These are phyloP conservation scores for Fusarium pseudonygamai DNA, from an alignment of 2,329 filamentous ascomycete species.

Conservation along the genomic window DNA sequence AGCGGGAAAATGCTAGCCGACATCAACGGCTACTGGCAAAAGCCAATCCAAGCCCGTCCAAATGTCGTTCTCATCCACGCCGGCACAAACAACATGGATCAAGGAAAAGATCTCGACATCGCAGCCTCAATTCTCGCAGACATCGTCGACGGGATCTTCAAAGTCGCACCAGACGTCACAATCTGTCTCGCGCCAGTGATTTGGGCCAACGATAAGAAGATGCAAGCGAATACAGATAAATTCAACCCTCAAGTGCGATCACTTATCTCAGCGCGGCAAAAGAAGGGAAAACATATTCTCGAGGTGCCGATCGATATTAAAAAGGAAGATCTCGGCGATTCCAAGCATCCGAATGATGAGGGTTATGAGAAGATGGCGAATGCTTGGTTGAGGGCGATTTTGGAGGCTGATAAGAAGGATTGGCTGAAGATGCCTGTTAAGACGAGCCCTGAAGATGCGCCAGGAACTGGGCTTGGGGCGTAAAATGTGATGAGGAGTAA, in stretches of 20 bases:
- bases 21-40: conserved; percentile 23
- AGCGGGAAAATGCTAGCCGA: conserved; percentile 22
- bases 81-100: conserved; percentile 33
- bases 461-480: conserved; percentile 6
- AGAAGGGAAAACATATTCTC: conserved; percentile 9
- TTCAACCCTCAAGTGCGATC: conserved; percentile 18
- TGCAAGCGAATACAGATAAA: conserved; percentile 27
- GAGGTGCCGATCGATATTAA: conserved; percentile 21
- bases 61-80: conserved; percentile 30
- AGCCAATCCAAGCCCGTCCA: conserved; percentile 19
- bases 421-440: conserved; percentile 23
- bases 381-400: conserved; percentile 27
- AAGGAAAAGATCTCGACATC: conserved; percentile 5
- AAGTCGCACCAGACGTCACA: conserved; percentile 20
- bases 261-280: background rate
- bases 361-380: conserved; percentile 32
- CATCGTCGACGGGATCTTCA: conserved; percentile 21
- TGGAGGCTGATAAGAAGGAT: conserved; percentile 14
- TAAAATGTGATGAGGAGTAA: background rate
- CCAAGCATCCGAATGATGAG: conserved; percentile 26
- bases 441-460: conserved; percentile 11
- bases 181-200: conserved; percentile 24
- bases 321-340: conserved; percentile 13
- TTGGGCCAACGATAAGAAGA: conserved; percentile 22
- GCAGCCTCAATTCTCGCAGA: background rate